These are phyloP conservation scores for Rhodotorula sp. DNA, from an alignment of 1,284 basidiomycete species.

Conservation along the genomic window DNA sequence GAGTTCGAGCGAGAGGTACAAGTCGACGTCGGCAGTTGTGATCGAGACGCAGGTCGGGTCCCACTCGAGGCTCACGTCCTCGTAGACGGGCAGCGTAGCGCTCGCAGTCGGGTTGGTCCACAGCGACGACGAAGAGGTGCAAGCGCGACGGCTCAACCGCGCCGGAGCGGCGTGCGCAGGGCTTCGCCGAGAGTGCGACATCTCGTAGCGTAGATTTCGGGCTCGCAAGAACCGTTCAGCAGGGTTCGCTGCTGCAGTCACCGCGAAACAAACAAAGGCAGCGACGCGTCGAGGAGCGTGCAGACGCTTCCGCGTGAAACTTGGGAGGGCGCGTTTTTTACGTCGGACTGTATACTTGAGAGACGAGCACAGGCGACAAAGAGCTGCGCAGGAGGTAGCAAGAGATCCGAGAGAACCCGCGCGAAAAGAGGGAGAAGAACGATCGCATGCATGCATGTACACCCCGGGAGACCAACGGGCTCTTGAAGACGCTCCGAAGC, in stretches of 20 bases:
- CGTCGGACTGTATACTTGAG: too few species aligned
- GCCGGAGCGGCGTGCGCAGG: too few species aligned
- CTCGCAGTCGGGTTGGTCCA: slow-evolving; percentile 23
- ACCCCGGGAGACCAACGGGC: neutral
- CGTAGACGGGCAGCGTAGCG: slow-evolving; percentile 30
- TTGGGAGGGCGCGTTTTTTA: too few species aligned
- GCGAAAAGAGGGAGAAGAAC: too few species aligned
- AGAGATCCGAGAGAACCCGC: too few species aligned
- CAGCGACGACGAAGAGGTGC: slow-evolving; percentile 16
- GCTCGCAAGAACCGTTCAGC: too few species aligned
- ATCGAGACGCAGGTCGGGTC: slow-evolving; percentile 22
- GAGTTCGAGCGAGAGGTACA: slow-evolving; percentile 33
- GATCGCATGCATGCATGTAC: neutral
- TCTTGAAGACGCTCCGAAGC: neutral
- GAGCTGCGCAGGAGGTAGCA: too few species aligned
- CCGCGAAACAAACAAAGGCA: neutral
- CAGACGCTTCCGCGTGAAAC: neutral
- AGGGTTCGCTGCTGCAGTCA: neutral
- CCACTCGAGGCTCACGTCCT: slow-evolving; percentile 26
- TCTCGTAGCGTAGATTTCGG: neutral
- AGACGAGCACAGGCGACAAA: too few species aligned
- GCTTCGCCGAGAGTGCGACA: neutral
- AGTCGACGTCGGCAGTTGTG: slow-evolving; percentile 21
- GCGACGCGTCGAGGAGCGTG: slow-evolving; percentile 1
- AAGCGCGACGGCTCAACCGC: slow-evolving; percentile 3